Conservation (phyloP, 805 yeast genomes). For the Pichia sporocuriosa region DNA sequence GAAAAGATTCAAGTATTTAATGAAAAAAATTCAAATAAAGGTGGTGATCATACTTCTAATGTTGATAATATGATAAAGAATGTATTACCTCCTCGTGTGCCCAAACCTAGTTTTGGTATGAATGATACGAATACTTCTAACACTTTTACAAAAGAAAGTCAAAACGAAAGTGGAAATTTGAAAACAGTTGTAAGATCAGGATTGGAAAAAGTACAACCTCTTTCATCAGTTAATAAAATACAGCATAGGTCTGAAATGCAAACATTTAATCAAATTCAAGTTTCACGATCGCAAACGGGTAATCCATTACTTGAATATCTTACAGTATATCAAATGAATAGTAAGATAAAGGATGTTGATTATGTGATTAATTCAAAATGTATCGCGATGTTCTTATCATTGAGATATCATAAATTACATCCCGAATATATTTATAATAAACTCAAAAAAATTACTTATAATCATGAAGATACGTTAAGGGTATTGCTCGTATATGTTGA, state of each 20-base stretch:
- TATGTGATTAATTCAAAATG: constrained; percentile 54
- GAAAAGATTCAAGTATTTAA: too few species aligned
- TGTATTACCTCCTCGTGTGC: constrained; percentile 9
- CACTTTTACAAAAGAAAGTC: too few species aligned
- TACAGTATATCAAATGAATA: constrained; percentile 46
- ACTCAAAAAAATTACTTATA: constrained; percentile 32
- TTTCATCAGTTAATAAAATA: not conserved
- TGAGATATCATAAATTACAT: constrained; percentile 68
- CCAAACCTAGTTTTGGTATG: too few species aligned
- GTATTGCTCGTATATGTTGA: constrained; percentile 60
- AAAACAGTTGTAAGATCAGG: too few species aligned
- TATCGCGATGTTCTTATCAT: constrained; percentile 54
- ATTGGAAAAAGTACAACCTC: too few species aligned
- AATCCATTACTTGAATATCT: constrained; percentile 59
- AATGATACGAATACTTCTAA: too few species aligned
- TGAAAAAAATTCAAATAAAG: too few species aligned
- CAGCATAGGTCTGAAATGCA: not conserved
- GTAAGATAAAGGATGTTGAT: constrained; percentile 46
- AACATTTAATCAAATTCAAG: constrained; percentile 33
- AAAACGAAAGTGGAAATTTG: not conserved
- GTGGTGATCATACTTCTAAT: too few species aligned
- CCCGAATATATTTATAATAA: constrained; percentile 67
- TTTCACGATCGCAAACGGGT: constrained; percentile 62
- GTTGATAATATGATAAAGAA: too few species aligned
- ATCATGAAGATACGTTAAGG: constrained; percentile 26